These are phyloP conservation scores for Ceratocystis lukuohia DNA, from an alignment of 2,329 filamentous ascomycete genomes.

Conservation along the genomic window DNA sequence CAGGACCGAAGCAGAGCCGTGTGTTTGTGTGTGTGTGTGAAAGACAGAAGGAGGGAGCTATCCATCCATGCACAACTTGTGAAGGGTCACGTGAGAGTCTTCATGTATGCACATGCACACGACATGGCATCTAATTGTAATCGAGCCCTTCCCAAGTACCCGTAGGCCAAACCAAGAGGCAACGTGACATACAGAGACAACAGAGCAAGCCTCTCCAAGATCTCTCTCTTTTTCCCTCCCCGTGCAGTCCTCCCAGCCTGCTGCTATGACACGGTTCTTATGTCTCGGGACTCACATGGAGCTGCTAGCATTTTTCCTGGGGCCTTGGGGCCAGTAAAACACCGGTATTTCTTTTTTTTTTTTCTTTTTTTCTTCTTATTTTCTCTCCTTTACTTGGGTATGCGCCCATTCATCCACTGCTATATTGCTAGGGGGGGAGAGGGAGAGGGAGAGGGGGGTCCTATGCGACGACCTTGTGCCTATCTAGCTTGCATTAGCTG, in stretches of 20 bases:
- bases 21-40: too few relatives aligned
- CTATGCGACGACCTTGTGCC: not conserved
- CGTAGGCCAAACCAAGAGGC: not conserved
- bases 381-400: not conserved
- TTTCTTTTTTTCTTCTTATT: too few relatives aligned
- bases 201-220: not conserved
- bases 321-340: not conserved
- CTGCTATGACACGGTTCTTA: not conserved
- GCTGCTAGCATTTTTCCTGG: not conserved
- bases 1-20: too few relatives aligned
- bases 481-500: not conserved
- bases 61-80: too few relatives aligned
- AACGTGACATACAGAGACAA: conserved; percentile 1
- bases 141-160: not conserved
- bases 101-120: not conserved
- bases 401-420: too few relatives aligned
- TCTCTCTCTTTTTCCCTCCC: not conserved
- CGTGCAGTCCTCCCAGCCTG: not conserved
- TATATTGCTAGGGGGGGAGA: too few relatives aligned
- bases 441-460: not conserved
- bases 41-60: too few relatives aligned
- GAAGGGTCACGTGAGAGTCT: too few relatives aligned
- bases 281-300: conserved; percentile 2
- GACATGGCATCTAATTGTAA: not conserved
- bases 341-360: not conserved